Percentiles rank a stretch among this genome's conserved stretches.
These are phyloP conservation scores for Xerocomellus dryophilus DNA, from an alignment of 768 basidiomycete genomes.

Conservation along the genomic window DNA sequence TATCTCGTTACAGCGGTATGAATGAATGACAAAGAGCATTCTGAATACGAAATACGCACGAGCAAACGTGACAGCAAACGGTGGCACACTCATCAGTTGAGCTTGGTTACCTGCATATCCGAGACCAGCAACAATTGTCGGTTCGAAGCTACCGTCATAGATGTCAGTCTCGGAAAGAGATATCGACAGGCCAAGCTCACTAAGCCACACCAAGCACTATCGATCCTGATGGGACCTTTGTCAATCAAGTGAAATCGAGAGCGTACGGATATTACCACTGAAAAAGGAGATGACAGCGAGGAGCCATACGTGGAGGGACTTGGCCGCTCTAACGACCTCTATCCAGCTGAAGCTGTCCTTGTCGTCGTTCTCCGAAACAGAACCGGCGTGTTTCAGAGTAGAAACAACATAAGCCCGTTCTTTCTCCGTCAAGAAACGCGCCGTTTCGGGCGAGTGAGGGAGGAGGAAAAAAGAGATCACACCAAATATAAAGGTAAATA, in stretches of 20 bases:
- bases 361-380: conserved; percentile 41
- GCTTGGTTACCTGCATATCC: conserved; percentile 52
- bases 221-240: conserved; percentile 13
- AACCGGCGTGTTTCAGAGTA: conserved; percentile 18
- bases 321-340: conserved; percentile 49
- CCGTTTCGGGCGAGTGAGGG: conserved; percentile 41
- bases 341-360: conserved; percentile 53
- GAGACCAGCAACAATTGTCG: conserved; percentile 61
- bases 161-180: conserved; percentile 36
- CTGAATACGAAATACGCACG: conserved; percentile 39
- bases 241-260: not conserved
- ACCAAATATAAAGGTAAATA: conserved; percentile 61
- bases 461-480: conserved; percentile 47
- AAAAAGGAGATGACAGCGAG: conserved; percentile 51
- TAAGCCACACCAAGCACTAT: conserved; percentile 19
- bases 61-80: not conserved
- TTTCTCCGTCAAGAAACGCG: conserved; percentile 48
- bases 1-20: not conserved
- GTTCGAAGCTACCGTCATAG: conserved; percentile 53
- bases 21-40: not conserved
- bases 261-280: conserved; percentile 35
- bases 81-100: conserved; percentile 59
- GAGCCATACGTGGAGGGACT: conserved; percentile 54
- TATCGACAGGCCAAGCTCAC: conserved; percentile 19
- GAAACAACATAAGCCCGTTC: conserved; percentile 48